Evolutionary conservation across 169 alveolate species (phyloP), one percentile per base, ranked within the genome.

Genomic region (Plasmodium gaboni): DNA sequence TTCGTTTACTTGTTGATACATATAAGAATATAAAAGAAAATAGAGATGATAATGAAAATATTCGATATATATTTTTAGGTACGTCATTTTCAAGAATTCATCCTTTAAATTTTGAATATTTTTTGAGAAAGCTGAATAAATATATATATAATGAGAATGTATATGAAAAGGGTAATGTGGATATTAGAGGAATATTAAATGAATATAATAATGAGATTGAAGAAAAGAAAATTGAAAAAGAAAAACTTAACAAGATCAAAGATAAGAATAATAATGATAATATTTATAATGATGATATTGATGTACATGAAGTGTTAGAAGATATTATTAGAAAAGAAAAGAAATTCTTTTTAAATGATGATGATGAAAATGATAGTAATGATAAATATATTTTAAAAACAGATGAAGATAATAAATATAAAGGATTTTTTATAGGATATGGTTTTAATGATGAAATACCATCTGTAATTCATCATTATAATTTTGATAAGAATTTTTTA

Each of bases 71-170:
- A 38, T 70, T 71, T 38, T 22, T 86, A 13, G 64, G 67, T 13
- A 44, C 74, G 1, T 2, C 87, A 15, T 72, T 32, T 22, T 48
- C 92, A 6, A 28, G 92, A 15, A 42, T 86, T 6, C 86, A 86
- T 38, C 92, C 92, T 2, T 51, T 71, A 24, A 86, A 86, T 50
- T 38, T 86, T 22, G 92, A 86, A 24, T 74, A 24, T 7, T 67
- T 86, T 0, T 38, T 86, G 42, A 17, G 86, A 42, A 86, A 71
- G 24, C 22, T 86, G 3, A 32, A 86, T 19, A 86, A 86, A n/a
- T 86, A 86, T 48, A 70, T 86, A 44, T 86, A 86, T 22, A 71
- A 86, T 74, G 76, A 53, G 28, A 6, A 24, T 0, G 32, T 51
- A 15, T 73, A 86, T 51, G 15, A 69, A 60, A 60, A 86, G 13